Evolutionary conservation across 139 green algal species (phyloP).

Genomic region (Chlorella sp.): DNA sequence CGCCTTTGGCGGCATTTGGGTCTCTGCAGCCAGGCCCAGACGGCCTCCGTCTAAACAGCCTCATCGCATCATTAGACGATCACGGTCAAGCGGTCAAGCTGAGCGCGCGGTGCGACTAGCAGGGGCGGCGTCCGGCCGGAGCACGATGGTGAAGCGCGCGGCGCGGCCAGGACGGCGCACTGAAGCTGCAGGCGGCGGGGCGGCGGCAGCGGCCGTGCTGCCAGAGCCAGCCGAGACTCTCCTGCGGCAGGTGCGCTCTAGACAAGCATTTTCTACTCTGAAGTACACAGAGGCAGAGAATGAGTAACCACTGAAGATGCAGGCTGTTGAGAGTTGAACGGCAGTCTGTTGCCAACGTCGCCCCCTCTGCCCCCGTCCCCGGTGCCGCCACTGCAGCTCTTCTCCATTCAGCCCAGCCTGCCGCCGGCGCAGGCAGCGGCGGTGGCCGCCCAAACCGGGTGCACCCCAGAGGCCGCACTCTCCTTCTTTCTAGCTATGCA

Average conservation of each 20-base stretch:
- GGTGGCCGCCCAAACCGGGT: background rate
- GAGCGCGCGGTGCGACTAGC: too few relatives aligned
- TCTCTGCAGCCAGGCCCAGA: too few relatives aligned
- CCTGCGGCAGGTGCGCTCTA: background rate
- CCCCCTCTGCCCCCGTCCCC: background rate
- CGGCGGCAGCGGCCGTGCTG: background rate
- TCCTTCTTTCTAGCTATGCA: background rate
- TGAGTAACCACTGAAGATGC: background rate
- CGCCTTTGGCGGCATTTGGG: too few relatives aligned
- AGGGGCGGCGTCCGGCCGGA: too few relatives aligned
- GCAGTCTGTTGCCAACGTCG: background rate
- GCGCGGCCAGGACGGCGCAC: background rate
- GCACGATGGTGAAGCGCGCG: background rate
- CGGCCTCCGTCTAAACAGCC: too few relatives aligned
- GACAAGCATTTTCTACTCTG: background rate
- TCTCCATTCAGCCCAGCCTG: background rate
- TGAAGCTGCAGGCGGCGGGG: background rate
- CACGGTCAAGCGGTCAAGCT: too few relatives aligned
- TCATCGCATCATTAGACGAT: too few relatives aligned
- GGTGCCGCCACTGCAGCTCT: background rate
- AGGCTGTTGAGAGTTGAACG: background rate
- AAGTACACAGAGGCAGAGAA: background rate
- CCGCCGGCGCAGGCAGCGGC: background rate
- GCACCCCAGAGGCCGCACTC: background rate
- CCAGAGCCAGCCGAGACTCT: background rate